Evolutionary conservation across 2,329 filamentous ascomycete genomes (phyloP).

Genomic region (Ophiostoma pallidulum): DNA sequence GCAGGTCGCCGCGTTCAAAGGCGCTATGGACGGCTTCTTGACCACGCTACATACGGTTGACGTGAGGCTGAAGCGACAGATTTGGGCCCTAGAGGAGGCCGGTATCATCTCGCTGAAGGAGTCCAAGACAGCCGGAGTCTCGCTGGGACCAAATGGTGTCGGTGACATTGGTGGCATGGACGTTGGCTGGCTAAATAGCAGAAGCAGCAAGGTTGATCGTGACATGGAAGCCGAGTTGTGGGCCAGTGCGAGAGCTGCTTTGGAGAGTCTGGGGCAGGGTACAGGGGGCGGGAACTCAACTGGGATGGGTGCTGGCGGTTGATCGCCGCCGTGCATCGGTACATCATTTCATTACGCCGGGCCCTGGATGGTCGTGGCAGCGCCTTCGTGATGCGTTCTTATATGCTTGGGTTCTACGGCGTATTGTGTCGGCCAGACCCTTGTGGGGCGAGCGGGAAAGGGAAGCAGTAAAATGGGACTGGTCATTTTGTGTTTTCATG

Average conservation of each 20-base stretch:
- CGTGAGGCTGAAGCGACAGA: conserved; percentile 63
- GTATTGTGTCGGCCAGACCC: no score
- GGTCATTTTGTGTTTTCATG: no score
- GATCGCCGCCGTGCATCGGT: neutral
- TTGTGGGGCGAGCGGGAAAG: no score
- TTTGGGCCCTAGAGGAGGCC: conserved; percentile 73
- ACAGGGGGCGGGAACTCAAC: neutral
- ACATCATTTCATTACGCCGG: no score
- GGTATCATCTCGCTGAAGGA: conserved; percentile 53
- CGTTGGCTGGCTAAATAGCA: conserved; percentile 81
- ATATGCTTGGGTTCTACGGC: no score
- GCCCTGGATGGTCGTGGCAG: no score
- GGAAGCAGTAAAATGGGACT: no score
- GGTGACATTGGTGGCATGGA: conserved; percentile 57
- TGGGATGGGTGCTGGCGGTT: conserved; percentile 2
- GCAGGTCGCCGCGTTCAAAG: conserved; percentile 47
- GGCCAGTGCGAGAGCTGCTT: conserved; percentile 47
- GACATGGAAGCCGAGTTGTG: conserved; percentile 80
- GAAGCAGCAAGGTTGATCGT: conserved; percentile 69
- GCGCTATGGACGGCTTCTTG: conserved; percentile 58
- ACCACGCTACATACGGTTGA: conserved; percentile 63
- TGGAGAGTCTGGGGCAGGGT: conserved; percentile 30
- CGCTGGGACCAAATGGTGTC: conserved; percentile 44
- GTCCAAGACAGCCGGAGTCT: conserved; percentile 20
- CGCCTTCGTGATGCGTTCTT: no score